Evolutionary conservation across 2,329 filamentous ascomycete species (phyloP), one percentile per base, ranked within the genome.

Genomic region (Pestalotiopsis sp.): DNA sequence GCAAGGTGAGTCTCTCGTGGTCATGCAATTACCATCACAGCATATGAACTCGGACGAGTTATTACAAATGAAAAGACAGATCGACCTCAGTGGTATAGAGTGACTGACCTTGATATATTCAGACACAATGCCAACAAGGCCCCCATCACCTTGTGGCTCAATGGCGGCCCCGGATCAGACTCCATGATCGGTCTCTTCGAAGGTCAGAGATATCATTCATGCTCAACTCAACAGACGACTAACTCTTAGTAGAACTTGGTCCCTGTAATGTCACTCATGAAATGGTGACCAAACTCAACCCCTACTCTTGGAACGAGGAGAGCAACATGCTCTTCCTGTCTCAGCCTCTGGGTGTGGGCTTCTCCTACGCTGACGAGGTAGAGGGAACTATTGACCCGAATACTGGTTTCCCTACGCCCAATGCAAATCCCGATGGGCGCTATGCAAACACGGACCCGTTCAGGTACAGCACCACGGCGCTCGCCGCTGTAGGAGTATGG

Each of bases 141-240:
- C 2, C 75, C 75, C 0, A 60, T 77, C 3, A 83, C 75, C 0
- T 59, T 77, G 3, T 77, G 76, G 75, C 84, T 89, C 45, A 88
- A 87, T 75, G 87, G 87, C 27, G 87, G 87, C 4, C 87, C 87
- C 6, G 87, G 87, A 25, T 83, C 81, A 49, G 86, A 85, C 73
- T 87, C 49, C n/a, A 27, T 67, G 65, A 67, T 67, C 11, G 56
- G 56, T 20, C 39, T 67, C 6, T 67, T 67, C 56, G 65, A 67
- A 60, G 65, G 52, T 67, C 12, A 36, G 12, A 25, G 4, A 45
- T 0, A 6, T 36, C 14, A 12, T n/a, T 17, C 7, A n/a, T 11
- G 2, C 5, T 25, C 12, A 17, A 4, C 20, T n/a, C 12, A 23
- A 38, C 4, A 11, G 17, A 49, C 6, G 27, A 17, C n/a, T 63